Evolutionary conservation across 768 basidiomycete genomes (phyloP).

Genomic region (Amanita phalloides): DNA sequence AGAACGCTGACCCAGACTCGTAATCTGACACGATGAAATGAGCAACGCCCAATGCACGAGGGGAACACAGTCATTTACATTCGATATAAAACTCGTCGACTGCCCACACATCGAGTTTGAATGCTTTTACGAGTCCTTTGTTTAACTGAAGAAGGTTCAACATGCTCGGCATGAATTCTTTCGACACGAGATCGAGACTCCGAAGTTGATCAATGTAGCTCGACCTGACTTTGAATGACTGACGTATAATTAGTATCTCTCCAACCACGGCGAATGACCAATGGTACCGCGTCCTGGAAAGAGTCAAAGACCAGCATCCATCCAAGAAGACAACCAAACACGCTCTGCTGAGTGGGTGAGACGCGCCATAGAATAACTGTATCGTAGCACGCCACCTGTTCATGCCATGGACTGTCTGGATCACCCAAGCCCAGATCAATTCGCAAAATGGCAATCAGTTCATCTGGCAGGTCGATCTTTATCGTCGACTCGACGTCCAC

Average conservation of each 20-base stretch:
- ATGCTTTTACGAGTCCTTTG: slow-evolving; percentile 48
- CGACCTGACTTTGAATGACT: slow-evolving; percentile 85
- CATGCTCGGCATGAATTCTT: slow-evolving; percentile 60
- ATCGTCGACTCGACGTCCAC: slow-evolving; percentile 56
- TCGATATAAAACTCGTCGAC: slow-evolving; percentile 78
- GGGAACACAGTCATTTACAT: slow-evolving; percentile 29
- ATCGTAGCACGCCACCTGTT: slow-evolving; percentile 19
- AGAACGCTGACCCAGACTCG: slow-evolving; percentile 37
- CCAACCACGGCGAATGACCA: not conserved
- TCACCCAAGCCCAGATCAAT: slow-evolving; percentile 30
- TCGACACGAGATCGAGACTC: slow-evolving; percentile 49
- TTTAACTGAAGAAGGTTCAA: slow-evolving; percentile 60
- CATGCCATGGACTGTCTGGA: slow-evolving; percentile 21
- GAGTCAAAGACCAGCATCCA: slow-evolving; percentile 90
- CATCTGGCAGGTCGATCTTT: slow-evolving; percentile 48
- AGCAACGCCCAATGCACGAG: not conserved
- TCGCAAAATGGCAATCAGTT: slow-evolving; percentile 57
- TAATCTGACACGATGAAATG: slow-evolving; percentile 34
- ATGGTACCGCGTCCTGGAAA: slow-evolving; percentile 72
- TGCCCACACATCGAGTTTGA: slow-evolving; percentile 80
- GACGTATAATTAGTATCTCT: slow-evolving; percentile 2
- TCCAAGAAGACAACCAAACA: slow-evolving; percentile 63
- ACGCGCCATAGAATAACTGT: not conserved
- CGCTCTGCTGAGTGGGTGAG: slow-evolving; percentile 19
- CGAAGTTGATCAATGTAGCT: slow-evolving; percentile 83